Percentiles rank a stretch among this genome's conserved stretches.
Conservation (phyloP, 2,329 filamentous ascomycete species). For the Diaporthe ilicicola region DNA sequence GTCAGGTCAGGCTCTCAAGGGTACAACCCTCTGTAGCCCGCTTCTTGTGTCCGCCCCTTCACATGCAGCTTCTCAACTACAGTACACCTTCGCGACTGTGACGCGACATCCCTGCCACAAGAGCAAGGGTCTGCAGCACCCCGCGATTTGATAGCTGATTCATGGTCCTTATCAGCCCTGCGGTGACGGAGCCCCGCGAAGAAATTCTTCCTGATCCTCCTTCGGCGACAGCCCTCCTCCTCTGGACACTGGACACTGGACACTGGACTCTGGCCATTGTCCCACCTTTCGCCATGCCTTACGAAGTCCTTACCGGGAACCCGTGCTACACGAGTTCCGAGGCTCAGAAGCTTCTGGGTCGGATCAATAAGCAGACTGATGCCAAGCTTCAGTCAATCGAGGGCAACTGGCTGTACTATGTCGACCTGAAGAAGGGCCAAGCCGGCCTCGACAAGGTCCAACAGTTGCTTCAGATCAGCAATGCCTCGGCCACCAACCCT, state of each 20-base stretch:
- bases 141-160: constrained; percentile 31
- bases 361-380: constrained; percentile 37
- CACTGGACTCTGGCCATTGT: constrained; percentile 19
- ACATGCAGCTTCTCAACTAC: neutral
- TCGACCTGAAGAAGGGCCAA: constrained; percentile 64
- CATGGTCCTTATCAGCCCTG: constrained; percentile 27
- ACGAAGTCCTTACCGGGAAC: constrained; percentile 30
- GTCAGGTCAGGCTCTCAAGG: neutral
- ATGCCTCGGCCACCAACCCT: constrained; percentile 40
- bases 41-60: neutral
- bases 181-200: constrained; percentile 25
- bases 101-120: constrained; percentile 22
- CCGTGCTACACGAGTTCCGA: constrained; percentile 33
- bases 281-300: constrained; percentile 27
- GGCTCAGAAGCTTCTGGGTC: constrained; percentile 34
- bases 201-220: constrained; percentile 27
- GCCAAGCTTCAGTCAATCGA: constrained; percentile 55
- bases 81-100: neutral
- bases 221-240: constrained; percentile 20
- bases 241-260: constrained; percentile 1
- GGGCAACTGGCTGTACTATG: constrained; percentile 72
- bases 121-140: constrained; percentile 24
- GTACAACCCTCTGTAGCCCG: neutral
- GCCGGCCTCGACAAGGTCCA: constrained; percentile 52
- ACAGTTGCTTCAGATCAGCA: constrained; percentile 55